phyloP scores from a whole-genome alignment of 441 rosid species.

The Kokia cookei region DNA sequence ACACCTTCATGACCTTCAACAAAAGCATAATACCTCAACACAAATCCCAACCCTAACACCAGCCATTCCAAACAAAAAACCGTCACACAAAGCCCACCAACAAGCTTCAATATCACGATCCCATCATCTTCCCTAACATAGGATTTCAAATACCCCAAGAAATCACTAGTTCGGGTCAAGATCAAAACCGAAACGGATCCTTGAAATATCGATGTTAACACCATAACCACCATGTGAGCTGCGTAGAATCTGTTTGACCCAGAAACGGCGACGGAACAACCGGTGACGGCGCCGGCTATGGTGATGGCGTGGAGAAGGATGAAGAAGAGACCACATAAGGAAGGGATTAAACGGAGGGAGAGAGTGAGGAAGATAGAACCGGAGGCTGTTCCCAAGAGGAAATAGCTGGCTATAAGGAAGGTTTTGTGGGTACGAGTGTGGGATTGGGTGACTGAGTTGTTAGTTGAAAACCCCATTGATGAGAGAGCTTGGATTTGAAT shows the following conservation, averaged over 20 bases:
- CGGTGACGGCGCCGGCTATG: constrained; percentile 58
- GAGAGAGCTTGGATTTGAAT: neutral
- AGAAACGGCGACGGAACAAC: constrained; percentile 59
- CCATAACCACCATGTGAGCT: constrained; percentile 79
- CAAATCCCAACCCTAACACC: constrained; percentile 70
- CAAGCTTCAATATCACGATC: constrained; percentile 53
- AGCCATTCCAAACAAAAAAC: constrained; percentile 84
- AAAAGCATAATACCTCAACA: constrained; percentile 60
- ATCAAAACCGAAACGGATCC: constrained; percentile 75
- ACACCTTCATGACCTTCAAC: constrained; percentile 35
- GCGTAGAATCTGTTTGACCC: constrained; percentile 48
- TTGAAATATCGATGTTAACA: constrained; percentile 70
- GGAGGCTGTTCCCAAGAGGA: constrained; percentile 86
- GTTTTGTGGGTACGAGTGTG: constrained; percentile 54
- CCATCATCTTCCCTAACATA: constrained; percentile 76
- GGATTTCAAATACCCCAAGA: constrained; percentile 49
- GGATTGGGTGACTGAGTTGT: constrained; percentile 16
- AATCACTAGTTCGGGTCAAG: constrained; percentile 59
- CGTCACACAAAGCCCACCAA: constrained; percentile 62
- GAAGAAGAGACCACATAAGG: constrained; percentile 69
- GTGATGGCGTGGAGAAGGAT: constrained; percentile 72
- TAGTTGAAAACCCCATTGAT: constrained; percentile 23
- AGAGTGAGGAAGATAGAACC: constrained; percentile 83
- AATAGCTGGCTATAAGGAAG: constrained; percentile 75
- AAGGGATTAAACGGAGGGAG: constrained; percentile 78